A percentile compares a stretch with the other conserved stretches of the same genome.
Evolutionary conservation across 345 rosid genomes (phyloP).

Genomic region (Raphanus raphanistrum): DNA sequence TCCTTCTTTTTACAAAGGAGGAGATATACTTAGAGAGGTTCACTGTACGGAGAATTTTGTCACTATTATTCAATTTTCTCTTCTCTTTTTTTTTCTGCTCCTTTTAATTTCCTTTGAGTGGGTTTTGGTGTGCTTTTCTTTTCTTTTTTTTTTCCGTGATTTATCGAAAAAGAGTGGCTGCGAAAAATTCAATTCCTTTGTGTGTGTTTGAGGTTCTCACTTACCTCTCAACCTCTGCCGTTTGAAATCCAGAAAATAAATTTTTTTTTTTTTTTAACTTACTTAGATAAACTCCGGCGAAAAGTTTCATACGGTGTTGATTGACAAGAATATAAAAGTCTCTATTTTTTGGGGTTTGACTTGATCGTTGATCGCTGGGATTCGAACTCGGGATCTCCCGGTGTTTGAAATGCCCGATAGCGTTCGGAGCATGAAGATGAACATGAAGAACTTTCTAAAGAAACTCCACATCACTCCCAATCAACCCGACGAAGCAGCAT

Average conservation of each 20-base stretch:
- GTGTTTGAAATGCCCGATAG: background rate
- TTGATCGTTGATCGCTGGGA: slow-evolving; percentile 2
- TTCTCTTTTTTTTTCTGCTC: background rate
- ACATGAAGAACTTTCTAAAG: slow-evolving; percentile 87
- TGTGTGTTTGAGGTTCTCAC: slow-evolving; percentile 11
- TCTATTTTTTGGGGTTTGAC: background rate
- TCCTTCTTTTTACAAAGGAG: background rate
- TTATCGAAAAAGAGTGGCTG: slow-evolving; percentile 19
- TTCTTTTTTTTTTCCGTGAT: slow-evolving; percentile 4
- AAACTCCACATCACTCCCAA: slow-evolving; percentile 69
- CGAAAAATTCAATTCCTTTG: background rate
- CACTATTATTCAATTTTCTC: slow-evolving; percentile 6
- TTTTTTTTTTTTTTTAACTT: no score
- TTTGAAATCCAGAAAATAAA: background rate
- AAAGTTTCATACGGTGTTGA: slow-evolving; percentile 5
- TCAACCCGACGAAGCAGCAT: slow-evolving; percentile 52
- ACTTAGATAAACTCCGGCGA: no score
- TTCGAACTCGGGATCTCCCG: background rate
- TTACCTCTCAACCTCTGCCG: slow-evolving; percentile 5
- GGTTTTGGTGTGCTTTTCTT: slow-evolving; percentile 19
- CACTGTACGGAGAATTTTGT: slow-evolving; percentile 31
- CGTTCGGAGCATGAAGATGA: slow-evolving; percentile 39
- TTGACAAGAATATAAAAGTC: background rate
- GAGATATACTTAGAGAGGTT: slow-evolving; percentile 20
- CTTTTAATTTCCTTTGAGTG: slow-evolving; percentile 20